Conservation (phyloP, 768 basidiomycete genomes). For the Lentinula guzmanii region DNA sequence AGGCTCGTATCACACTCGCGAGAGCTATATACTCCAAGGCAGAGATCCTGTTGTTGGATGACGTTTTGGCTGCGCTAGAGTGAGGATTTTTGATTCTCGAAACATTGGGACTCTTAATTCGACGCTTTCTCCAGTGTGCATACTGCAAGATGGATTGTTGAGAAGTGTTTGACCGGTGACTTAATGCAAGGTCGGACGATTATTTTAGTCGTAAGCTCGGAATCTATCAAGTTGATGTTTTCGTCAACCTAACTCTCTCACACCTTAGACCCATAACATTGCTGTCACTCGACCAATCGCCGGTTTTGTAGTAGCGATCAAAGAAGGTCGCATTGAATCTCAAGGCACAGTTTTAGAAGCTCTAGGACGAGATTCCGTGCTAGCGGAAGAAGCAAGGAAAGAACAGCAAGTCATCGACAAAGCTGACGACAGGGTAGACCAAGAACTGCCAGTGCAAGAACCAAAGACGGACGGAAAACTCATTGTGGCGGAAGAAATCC, state of each 20-base stretch:
- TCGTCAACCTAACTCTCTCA: not conserved
- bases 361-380: conserved; percentile 27
- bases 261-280: conserved; percentile 38
- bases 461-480: conserved; percentile 31
- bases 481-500: conserved; percentile 40
- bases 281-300: conserved; percentile 37
- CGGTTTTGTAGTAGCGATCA: conserved; percentile 38
- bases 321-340: conserved; percentile 36
- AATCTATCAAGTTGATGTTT: not conserved
- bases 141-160: conserved; percentile 78
- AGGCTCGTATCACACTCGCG: conserved; percentile 36
- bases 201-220: conserved; percentile 59
- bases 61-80: conserved; percentile 63
- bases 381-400: conserved; percentile 39
- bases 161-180: conserved; percentile 74
- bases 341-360: conserved; percentile 39
- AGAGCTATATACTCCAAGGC: conserved; percentile 47
- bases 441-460: conserved; percentile 18
- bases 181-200: conserved; percentile 76
- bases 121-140: conserved; percentile 33
- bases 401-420: conserved; percentile 28
- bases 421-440: conserved; percentile 14
- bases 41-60: conserved; percentile 62
- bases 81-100: conserved; percentile 13
- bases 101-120: conserved; percentile 8